Evolutionary conservation across 495 filamentous ascomycete genomes (phyloP).

Genomic region (Hyphodiscus hymeniophilus): DNA sequence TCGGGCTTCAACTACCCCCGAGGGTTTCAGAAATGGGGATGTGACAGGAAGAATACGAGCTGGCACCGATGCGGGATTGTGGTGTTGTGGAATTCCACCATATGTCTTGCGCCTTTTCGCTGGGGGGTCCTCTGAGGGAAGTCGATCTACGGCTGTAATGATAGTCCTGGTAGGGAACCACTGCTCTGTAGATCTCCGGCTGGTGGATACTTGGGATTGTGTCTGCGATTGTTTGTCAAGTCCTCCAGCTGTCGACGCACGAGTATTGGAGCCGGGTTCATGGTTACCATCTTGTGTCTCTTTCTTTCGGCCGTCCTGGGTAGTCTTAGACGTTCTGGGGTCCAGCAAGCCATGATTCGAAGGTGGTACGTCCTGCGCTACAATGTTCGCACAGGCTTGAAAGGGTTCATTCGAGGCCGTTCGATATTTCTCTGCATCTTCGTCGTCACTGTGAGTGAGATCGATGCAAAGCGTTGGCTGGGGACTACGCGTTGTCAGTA

Average conservation of each 20-base stretch:
- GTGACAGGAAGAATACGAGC: too few species aligned
- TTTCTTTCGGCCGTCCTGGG: too few species aligned
- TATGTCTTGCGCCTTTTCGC: conserved; percentile 9
- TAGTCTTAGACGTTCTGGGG: background rate
- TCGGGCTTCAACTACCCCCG: too few species aligned
- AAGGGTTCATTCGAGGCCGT: too few species aligned
- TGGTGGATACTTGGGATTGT: too few species aligned
- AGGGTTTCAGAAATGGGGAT: too few species aligned
- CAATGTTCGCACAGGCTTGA: background rate
- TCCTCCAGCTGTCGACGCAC: too few species aligned
- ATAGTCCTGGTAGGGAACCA: background rate
- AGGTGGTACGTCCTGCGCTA: background rate
- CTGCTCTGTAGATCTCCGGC: background rate
- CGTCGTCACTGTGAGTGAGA: conserved; percentile 17
- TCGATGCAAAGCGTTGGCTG: conserved; percentile 5
- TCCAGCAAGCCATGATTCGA: background rate
- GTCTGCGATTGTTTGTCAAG: too few species aligned
- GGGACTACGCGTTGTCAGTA: background rate
- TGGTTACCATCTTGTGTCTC: too few species aligned
- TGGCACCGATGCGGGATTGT: too few species aligned
- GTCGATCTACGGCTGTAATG: background rate
- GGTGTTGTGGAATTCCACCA: too few species aligned
- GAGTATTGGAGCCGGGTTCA: too few species aligned
- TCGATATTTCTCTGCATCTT: background rate
- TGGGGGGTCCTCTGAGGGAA: background rate